A percentile compares a stretch with the other conserved stretches of the same genome.
Evolutionary conservation across 805 yeast species (phyloP).

Genomic region (Starmerella potacharoeniae): DNA sequence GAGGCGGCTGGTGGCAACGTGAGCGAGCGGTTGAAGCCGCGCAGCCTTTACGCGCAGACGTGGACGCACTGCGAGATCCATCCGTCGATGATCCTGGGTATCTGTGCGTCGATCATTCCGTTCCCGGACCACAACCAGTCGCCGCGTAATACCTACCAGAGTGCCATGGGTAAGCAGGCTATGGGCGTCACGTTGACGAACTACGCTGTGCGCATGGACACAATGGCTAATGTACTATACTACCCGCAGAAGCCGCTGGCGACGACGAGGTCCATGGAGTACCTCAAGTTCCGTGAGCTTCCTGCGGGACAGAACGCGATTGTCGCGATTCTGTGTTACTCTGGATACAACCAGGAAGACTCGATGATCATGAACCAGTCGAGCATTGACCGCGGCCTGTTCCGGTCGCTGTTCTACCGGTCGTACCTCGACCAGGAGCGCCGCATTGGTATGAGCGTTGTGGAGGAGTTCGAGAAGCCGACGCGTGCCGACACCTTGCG

Average conservation of each 20-base stretch:
- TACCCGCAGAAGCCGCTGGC: constrained; percentile 98
- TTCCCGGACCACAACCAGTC: constrained; percentile 99
- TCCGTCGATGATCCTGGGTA: constrained; percentile 97
- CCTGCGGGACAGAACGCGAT: constrained; percentile 99
- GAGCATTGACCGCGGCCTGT: constrained; percentile 90
- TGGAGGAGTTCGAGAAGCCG: constrained; percentile 96
- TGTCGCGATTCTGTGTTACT: constrained; percentile 95
- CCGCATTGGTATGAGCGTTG: constrained; percentile 95
- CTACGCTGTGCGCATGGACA: constrained; percentile 95
- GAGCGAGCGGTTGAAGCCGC: constrained; percentile 75
- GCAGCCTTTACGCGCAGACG: constrained; percentile 53
- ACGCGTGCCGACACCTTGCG: constrained; percentile 87
- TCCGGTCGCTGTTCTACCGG: constrained; percentile 90
- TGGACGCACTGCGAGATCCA: constrained; percentile 98
- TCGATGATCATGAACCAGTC: constrained; percentile 99
- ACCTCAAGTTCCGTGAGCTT: constrained; percentile 88
- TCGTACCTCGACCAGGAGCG: constrained; percentile 98
- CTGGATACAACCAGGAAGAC: constrained; percentile 99
- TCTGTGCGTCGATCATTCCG: constrained; percentile 96
- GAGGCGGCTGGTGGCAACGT: constrained; percentile 36
- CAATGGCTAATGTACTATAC: constrained; percentile 95
- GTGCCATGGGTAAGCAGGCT: constrained; percentile 99
- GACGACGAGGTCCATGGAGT: constrained; percentile 96
- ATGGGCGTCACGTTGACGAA: constrained; percentile 98
- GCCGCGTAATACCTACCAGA: constrained; percentile 97